phyloP scores from a whole-genome alignment of 2,329 filamentous ascomycete genomes.

The Cercospora sojina region DNA sequence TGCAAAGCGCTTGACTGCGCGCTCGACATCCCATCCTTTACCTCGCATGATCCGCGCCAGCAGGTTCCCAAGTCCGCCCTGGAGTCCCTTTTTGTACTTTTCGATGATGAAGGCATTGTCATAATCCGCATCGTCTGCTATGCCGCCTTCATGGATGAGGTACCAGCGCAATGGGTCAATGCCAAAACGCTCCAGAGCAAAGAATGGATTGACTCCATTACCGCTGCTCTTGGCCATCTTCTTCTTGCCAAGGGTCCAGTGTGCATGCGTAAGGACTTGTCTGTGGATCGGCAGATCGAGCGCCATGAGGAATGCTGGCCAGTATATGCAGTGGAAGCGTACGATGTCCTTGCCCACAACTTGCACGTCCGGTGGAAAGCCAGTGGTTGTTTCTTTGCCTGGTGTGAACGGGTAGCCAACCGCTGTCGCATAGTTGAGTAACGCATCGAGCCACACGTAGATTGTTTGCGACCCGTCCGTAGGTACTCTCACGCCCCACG shows the following conservation, averaged over 20 bases:
- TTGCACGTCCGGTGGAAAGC: slow-evolving; percentile 91
- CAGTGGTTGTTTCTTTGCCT: slow-evolving; percentile 58
- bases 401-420: slow-evolving; percentile 81
- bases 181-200: slow-evolving; percentile 84
- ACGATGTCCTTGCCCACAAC: slow-evolving; percentile 96
- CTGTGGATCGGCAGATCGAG: slow-evolving; percentile 75
- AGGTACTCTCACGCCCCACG: slow-evolving; percentile 88
- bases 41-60: slow-evolving; percentile 62
- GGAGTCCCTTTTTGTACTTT: slow-evolving; percentile 76
- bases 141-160: slow-evolving; percentile 74
- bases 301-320: slow-evolving; percentile 93
- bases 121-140: slow-evolving; percentile 78
- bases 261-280: slow-evolving; percentile 81
- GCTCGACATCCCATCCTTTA: slow-evolving; percentile 57
- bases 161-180: slow-evolving; percentile 88
- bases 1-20: slow-evolving; percentile 35
- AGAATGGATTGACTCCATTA: slow-evolving; percentile 93
- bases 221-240: slow-evolving; percentile 98
- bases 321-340: slow-evolving; percentile 95
- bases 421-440: slow-evolving; percentile 89
- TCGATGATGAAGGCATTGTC: slow-evolving; percentile 73
- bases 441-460: slow-evolving; percentile 96
- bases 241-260: slow-evolving; percentile 87
- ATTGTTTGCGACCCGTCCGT: slow-evolving; percentile 84
- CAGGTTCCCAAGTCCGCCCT: slow-evolving; percentile 77